Base-by-base conservation (phyloP, 2,329 filamentous ascomycete species). In the Calonectria pteridis region DNA sequence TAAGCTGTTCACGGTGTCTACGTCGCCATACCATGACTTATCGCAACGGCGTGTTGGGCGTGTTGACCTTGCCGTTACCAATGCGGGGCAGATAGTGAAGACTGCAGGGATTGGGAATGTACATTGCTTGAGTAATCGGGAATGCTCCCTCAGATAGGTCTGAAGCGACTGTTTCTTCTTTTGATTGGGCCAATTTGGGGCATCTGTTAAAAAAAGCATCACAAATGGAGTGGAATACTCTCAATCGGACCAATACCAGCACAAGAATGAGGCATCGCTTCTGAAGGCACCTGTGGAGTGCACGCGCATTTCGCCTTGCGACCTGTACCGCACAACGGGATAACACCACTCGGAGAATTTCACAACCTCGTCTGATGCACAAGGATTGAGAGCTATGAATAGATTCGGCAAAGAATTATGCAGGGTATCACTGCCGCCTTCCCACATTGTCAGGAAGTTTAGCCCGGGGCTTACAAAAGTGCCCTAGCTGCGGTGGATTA, bases 301-400 rank as follows among this genome's bases (percentile, higher is more conserved):
- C 43, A 46, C 43, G 43, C 43, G 23, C 43, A 13, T 23, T n/a
- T 46, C n/a, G 7, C 20, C n/a, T 23, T n/a, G 9, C 20, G n/a
- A 4, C n/a, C 2, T 23, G 6, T n/a, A 23, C 43, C 11, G n/a
- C 43, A 46, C 20, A 10, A 6, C 13, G n/a, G 1, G 6, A 46
- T 10, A 46, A 46, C 3, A 46, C 43, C 20, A 46, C 43, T 46
- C 10, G 23, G 23, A 18, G 33, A 18, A 35, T 62, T 37, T 23
- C 11, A 20, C 55, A 13, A 35, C n/a, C 53, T 23, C 9, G 16
- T 16, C 33, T 26, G 23, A 62, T 28, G 33, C 23, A 20, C 55
- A 62, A 62, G 55, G 55, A 40, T 28, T 7, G n/a, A 26, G 10
- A 33, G n/a, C 67, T 70, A 65, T 70, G 67, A 70, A 65, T 70